phyloP scores from a whole-genome alignment of 352 stramenopile genomes.

The Globisporangium barbulae region DNA sequence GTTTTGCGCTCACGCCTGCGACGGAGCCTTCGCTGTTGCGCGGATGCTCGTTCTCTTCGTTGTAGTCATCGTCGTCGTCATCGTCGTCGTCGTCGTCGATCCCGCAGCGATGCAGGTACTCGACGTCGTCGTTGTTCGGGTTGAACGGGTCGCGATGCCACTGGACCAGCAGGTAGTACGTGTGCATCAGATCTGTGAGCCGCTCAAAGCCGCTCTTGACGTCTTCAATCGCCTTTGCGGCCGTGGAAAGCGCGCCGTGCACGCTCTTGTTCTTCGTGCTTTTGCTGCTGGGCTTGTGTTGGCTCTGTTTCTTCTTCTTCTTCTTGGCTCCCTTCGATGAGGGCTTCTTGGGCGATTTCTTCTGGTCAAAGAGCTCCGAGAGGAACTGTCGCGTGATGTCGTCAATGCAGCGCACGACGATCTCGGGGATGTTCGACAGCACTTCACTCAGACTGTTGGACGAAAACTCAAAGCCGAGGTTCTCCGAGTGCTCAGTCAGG shows the following conservation, averaged over 20 bases:
- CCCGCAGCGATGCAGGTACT: constrained; percentile 76
- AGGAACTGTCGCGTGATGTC: constrained; percentile 58
- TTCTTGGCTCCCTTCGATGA: constrained; percentile 19
- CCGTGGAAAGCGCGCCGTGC: constrained; percentile 14
- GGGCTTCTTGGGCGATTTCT: constrained; percentile 37
- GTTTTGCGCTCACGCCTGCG: constrained; percentile 19
- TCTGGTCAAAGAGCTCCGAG: constrained; percentile 35
- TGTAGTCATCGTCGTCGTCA: constrained; percentile 56
- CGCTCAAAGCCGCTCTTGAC: constrained; percentile 62
- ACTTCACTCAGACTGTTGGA: constrained; percentile 61
- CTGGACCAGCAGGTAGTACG: constrained; percentile 85
- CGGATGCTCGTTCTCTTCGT: constrained; percentile 30
- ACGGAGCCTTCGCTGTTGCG: constrained; percentile 4
- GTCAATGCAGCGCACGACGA: constrained; percentile 76
- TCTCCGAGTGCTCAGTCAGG: constrained; percentile 72
- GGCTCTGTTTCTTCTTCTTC: constrained; percentile 5
- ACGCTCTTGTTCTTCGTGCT: neutral
- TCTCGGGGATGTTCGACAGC: constrained; percentile 72
- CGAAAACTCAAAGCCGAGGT: constrained; percentile 77
- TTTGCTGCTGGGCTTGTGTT: neutral
- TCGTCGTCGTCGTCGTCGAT: constrained; percentile 81
- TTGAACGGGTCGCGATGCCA: constrained; percentile 89
- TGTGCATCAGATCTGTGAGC: constrained; percentile 85
- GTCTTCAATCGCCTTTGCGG: constrained; percentile 49
- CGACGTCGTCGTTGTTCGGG: constrained; percentile 59